Base-by-base conservation (phyloP, 1,284 basidiomycete genomes). In the Cerrena zonata region DNA sequence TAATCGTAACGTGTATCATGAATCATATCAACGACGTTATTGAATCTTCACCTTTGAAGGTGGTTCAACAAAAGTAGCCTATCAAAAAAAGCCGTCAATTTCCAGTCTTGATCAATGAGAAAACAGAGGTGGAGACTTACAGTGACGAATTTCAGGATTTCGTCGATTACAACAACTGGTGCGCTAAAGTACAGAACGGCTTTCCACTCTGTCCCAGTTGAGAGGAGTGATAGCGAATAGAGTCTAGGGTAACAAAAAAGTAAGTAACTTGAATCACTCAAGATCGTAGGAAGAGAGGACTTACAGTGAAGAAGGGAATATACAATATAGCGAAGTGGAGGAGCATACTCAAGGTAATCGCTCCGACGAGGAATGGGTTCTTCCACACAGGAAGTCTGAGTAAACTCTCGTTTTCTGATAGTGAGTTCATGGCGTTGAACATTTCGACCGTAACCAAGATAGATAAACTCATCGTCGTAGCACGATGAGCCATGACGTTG, bases 381-480 rank as follows among this genome's bases (percentile, higher is more conserved):
- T 86, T 87, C 93, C 94, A 96, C 15, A 96, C 70, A 1, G 95
- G 94, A 42, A 98, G 76, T 19, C 80, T 80, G 45, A 99, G 70
- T 56, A 99, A 70, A 56, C 88, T 92, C 73, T 98, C 95, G 67
- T 96, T 96, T 72, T 99, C 96, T n/a, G 90, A 94, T 34, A 99
- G 77, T 49, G 94, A 97, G 70, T 98, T 98, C 84, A 96, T 93
- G 19, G 95, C 95, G 73, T 99, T 99, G 75, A 97, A 94, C 96
- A 99, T 99, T 72, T 99, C 96, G 50, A 99, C 80, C 11, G 85
- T 89, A 47, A 96, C 94, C 49, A 96, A 78, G 61, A 96, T 95
- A 22, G 93, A 95, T 38, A 99, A 75, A 57, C 91, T 94, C 76
- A 98, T 93, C 21, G 96, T 99, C 49, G 94, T 94, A 10, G 93